A percentile compares a stretch with the other conserved stretches of the same genome.
phyloP scores from a whole-genome alignment of 805 yeast genomes.

The Kluyveromyces starmeri region DNA sequence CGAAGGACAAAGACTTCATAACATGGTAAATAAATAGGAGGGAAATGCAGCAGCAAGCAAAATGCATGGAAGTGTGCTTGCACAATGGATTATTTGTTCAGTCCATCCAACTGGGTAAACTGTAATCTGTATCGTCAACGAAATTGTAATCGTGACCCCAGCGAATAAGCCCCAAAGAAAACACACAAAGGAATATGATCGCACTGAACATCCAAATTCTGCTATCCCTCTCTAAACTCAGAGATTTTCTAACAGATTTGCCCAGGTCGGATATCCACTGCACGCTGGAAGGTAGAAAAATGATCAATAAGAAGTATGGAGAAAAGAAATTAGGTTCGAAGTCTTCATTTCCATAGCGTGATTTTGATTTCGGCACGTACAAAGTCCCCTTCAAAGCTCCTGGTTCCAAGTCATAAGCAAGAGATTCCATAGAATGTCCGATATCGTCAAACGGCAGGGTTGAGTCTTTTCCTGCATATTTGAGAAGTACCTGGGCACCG shows the following conservation, averaged over 20 bases:
- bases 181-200: slow-evolving; percentile 2
- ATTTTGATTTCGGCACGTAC: background rate
- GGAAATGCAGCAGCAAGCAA: too few relatives aligned
- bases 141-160: slow-evolving; percentile 2
- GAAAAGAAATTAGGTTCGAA: background rate
- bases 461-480: slow-evolving; percentile 21
- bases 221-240: slow-evolving; percentile 1
- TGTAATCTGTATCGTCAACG: slow-evolving; percentile 5
- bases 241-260: background rate
- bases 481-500: slow-evolving; percentile 17
- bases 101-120: slow-evolving; percentile 14
- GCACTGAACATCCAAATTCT: slow-evolving; percentile 3
- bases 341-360: background rate
- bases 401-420: slow-evolving; percentile 36
- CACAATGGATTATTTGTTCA: too few relatives aligned
- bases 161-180: slow-evolving; percentile 1
- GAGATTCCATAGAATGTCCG: slow-evolving; percentile 27
- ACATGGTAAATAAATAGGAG: too few relatives aligned
- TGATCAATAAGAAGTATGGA: background rate
- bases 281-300: slow-evolving; percentile 1
- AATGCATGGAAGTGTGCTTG: too few relatives aligned
- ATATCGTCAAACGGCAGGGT: slow-evolving; percentile 21
- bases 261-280: background rate
- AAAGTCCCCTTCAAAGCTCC: slow-evolving; percentile 39
- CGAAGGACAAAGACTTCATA: too few relatives aligned